A percentile compares a stretch with the other conserved stretches of the same genome.
Conservation (phyloP, 1,284 basidiomycete genomes). For the Thecaphora thlaspeos region DNA sequence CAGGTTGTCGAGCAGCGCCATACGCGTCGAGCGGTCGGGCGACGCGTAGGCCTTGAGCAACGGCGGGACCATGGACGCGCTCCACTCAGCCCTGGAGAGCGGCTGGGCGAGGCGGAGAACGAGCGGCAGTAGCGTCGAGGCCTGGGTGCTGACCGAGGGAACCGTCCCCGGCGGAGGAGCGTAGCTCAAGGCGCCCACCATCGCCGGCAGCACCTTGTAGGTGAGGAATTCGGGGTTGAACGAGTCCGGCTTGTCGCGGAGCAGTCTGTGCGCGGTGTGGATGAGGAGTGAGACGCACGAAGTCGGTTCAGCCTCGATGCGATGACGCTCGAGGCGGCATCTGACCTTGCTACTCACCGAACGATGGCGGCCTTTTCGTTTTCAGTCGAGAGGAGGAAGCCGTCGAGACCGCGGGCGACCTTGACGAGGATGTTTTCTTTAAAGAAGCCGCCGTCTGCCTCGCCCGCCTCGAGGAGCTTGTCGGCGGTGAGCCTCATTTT, state of each 20-base stretch:
- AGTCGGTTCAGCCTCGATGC: no score
- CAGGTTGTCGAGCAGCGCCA: conserved; percentile 86
- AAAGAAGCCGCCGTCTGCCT: conserved; percentile 71
- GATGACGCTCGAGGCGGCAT: no score
- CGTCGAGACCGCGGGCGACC: conserved; percentile 80
- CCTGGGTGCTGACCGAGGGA: conserved; percentile 28
- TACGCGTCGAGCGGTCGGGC: conserved; percentile 80
- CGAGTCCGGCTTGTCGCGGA: conserved; percentile 38
- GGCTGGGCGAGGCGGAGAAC: conserved; percentile 44
- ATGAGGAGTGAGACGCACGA: no score
- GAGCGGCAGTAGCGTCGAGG: conserved; percentile 44
- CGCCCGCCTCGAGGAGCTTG: conserved; percentile 47
- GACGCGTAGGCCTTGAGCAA: conserved; percentile 47
- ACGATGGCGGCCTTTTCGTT: conserved; percentile 69
- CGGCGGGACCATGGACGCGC: conserved; percentile 23
- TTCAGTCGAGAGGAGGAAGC: conserved; percentile 80
- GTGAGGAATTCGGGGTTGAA: conserved; percentile 83
- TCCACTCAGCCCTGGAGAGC: conserved; percentile 43
- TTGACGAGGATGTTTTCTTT: conserved; percentile 77
- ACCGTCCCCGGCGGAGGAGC: conserved; percentile 31
- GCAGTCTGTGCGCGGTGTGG: conserved; percentile 9
- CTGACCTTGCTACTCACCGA: conserved; percentile 60
- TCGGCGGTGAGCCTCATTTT: conserved; percentile 71
- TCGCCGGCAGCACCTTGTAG: conserved; percentile 80
- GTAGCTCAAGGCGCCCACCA: conserved; percentile 70